Conservation (phyloP, 768 basidiomycete genomes). For the Mycena crocata region DNA sequence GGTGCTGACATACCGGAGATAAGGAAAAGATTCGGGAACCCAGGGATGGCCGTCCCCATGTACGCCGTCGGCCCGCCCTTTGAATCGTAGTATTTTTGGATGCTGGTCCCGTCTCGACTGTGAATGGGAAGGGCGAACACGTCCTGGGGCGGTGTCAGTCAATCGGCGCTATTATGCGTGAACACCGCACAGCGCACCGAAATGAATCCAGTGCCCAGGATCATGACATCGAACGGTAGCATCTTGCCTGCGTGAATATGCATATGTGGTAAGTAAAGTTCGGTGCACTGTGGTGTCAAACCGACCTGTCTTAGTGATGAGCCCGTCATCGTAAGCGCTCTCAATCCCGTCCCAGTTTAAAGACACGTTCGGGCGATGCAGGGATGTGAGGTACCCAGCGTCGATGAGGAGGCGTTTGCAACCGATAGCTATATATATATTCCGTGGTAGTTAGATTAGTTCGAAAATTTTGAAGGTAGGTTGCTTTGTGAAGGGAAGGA, state of each 20-base stretch:
- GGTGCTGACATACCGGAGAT: constrained; percentile 51
- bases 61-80: constrained; percentile 58
- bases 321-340: constrained; percentile 53
- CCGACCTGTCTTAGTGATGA: constrained; percentile 57
- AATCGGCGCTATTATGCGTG: too few relatives aligned
- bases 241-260: neutral
- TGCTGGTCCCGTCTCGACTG: constrained; percentile 33
- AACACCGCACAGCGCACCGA: too few relatives aligned
- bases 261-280: too few relatives aligned
- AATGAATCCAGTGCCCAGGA: neutral
- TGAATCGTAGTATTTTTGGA: constrained; percentile 54
- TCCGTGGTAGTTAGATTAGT: too few relatives aligned
- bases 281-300: too few relatives aligned
- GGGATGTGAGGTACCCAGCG: constrained; percentile 55
- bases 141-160: too few relatives aligned
- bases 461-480: too few relatives aligned
- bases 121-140: too few relatives aligned
- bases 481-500: too few relatives aligned
- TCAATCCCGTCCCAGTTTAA: constrained; percentile 56
- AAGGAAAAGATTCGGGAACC: constrained; percentile 60
- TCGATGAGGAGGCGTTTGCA: constrained; percentile 68
- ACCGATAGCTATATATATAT: constrained; percentile 62
- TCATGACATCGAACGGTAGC: neutral
- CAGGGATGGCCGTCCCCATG: constrained; percentile 54
- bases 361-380: constrained; percentile 59